These are phyloP conservation scores for Sicyos baderoa DNA, from an alignment of 306 rosid genomes.

Conservation along the genomic window DNA sequence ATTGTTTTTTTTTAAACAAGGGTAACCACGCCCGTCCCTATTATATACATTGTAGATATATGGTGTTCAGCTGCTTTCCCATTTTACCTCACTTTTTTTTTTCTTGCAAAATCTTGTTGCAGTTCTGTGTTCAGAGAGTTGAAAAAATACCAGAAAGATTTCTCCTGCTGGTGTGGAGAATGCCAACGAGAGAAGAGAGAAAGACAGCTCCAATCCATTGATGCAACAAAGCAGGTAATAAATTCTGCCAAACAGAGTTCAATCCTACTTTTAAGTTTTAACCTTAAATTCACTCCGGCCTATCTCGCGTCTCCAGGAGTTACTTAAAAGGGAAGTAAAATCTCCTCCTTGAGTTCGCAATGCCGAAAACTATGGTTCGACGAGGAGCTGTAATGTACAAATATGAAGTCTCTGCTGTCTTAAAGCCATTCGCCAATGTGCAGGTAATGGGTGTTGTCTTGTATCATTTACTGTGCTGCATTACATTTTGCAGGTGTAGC, in stretches of 20 bases:
- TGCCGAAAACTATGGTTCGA: constrained; percentile 22
- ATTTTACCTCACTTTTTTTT: neutral
- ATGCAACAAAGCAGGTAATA: constrained; percentile 66
- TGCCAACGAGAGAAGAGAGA: constrained; percentile 71
- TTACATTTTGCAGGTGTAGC: constrained; percentile 12
- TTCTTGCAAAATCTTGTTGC: constrained; percentile 19
- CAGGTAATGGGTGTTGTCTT: constrained; percentile 6
- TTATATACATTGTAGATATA: neutral
- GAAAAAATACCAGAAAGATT: constrained; percentile 62
- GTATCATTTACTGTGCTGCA: constrained; percentile 15
- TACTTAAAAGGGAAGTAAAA: constrained; percentile 43
- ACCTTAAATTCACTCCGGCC: constrained; percentile 6
- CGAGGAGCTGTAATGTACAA: constrained; percentile 31
- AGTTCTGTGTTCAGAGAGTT: constrained; percentile 78
- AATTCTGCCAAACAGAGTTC: neutral
- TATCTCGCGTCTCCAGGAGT: constrained; percentile 41
- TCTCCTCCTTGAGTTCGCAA: constrained; percentile 38
- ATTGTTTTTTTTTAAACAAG: too few species aligned
- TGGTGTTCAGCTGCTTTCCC: neutral
- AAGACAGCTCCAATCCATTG: constrained; percentile 42
- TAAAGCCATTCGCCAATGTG: neutral
- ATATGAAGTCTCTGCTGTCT: neutral
- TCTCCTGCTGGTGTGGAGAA: constrained; percentile 80
- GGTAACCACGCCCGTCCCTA: too few species aligned
- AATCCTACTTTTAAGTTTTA: constrained; percentile 6